Percentiles rank a stretch among this genome's conserved stretches.
phyloP scores from a whole-genome alignment of 1,139 yeast species.

The Blastobotrys malaysiensis region DNA sequence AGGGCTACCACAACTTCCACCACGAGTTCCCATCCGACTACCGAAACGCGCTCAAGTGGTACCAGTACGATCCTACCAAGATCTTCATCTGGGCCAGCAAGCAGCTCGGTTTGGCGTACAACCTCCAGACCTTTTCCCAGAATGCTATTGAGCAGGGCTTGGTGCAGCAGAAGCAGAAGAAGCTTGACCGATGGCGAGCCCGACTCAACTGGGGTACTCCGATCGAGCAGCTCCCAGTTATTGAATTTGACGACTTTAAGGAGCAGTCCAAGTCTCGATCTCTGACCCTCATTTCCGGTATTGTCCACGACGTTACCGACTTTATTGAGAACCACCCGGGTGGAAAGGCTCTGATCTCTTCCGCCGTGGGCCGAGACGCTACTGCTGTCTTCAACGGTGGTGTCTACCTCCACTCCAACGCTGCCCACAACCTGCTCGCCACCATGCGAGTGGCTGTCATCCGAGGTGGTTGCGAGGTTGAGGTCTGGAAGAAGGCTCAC shows the following conservation, averaged over 20 bases:
- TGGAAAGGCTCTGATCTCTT: conserved; percentile 81
- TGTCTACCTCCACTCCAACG: conserved; percentile 93
- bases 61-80: conserved; percentile 98
- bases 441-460: conserved; percentile 95
- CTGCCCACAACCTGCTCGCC: conserved; percentile 93
- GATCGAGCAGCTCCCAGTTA: conserved; percentile 77
- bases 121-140: conserved; percentile 88
- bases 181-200: conserved; percentile 73
- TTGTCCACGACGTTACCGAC: conserved; percentile 83
- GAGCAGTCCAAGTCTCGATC: conserved; percentile 56
- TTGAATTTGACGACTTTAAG: conserved; percentile 82
- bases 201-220: conserved; percentile 91
- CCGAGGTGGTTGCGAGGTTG: conserved; percentile 77
- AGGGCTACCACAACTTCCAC: conserved; percentile 98
- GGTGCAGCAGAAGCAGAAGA: conserved; percentile 94
- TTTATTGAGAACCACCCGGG: conserved; percentile 96
- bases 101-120: conserved; percentile 79
- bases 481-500: conserved; percentile 66
- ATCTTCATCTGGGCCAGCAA: conserved; percentile 64
- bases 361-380: conserved; percentile 93
- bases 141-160: conserved; percentile 96
- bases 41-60: conserved; percentile 97
- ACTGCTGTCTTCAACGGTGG: conserved; percentile 98
- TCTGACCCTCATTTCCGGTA: conserved; percentile 83
- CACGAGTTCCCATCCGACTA: conserved; percentile 99